These are phyloP conservation scores for Mitragyna speciosa DNA, from an alignment of 257 asterid genomes.

Conservation along the genomic window DNA sequence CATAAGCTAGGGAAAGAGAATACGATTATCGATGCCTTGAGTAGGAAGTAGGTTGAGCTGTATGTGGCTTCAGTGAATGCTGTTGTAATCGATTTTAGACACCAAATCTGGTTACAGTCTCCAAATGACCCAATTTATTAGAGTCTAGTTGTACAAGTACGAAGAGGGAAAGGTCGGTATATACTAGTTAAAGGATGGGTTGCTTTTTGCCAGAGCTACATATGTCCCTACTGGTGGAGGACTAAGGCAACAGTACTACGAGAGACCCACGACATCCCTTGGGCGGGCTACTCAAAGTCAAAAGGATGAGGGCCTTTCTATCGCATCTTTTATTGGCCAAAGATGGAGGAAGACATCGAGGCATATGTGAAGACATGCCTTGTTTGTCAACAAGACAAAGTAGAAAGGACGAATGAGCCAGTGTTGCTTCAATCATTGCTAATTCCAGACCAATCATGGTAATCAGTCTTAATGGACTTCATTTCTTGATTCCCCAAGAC, in stretches of 20 bases:
- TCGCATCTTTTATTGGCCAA: no score
- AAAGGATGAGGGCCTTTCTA: not conserved
- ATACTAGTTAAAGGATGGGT: not conserved
- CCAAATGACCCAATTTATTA: no score
- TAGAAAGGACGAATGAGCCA: no score
- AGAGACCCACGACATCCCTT: not conserved
- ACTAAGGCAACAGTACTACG: not conserved
- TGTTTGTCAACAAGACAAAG: no score
- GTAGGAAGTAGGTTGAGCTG: not conserved
- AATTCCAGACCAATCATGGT: no score
- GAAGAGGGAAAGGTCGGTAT: not conserved
- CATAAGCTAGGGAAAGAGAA: not conserved
- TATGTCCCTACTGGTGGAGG: not conserved
- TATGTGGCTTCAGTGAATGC: no score
- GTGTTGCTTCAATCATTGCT: no score
- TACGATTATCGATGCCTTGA: not conserved
- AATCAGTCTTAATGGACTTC: no score
- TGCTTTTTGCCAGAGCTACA: not conserved
- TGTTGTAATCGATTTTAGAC: not conserved
- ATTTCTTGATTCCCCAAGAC: not conserved
- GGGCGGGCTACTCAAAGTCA: not conserved
- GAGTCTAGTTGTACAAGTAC: no score
- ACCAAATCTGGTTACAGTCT: no score
- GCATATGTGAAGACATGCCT: no score
- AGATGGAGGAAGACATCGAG: no score